phyloP scores from a whole-genome alignment of 1,284 basidiomycete genomes.

The Rhodotorula sp. region DNA sequence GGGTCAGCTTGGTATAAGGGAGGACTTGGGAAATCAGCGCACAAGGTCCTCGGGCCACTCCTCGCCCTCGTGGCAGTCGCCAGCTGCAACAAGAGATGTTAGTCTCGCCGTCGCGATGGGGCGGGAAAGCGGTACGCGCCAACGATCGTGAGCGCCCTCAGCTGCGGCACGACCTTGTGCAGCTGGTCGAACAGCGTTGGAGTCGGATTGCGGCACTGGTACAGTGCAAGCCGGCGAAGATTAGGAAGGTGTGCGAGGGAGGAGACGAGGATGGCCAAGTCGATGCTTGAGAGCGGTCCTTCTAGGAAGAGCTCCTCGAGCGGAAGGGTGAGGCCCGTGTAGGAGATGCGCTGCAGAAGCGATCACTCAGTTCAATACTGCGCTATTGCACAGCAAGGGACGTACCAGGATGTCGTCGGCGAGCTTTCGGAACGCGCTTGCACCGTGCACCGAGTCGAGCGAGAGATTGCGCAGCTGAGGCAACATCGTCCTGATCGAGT shows the following conservation, averaged over 20 bases:
- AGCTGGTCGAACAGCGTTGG: constrained; percentile 27
- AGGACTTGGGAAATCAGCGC: neutral
- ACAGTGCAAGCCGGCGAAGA: constrained; percentile 32
- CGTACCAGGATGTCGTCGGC: constrained; percentile 27
- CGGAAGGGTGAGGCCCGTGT: constrained; percentile 6
- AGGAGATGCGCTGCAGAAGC: constrained; percentile 2
- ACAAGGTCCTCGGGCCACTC: neutral
- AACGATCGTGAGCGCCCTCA: constrained; percentile 28
- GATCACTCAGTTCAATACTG: neutral
- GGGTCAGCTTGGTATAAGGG: neutral
- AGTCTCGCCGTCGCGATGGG: too few relatives aligned
- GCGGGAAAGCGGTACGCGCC: constrained; percentile 5
- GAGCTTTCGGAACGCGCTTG: constrained; percentile 13
- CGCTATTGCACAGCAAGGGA: neutral
- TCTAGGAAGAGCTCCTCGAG: constrained; percentile 41
- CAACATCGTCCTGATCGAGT: constrained; percentile 15
- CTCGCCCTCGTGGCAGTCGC: neutral
- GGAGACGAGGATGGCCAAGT: constrained; percentile 19
- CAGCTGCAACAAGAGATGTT: neutral
- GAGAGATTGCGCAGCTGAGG: constrained; percentile 25
- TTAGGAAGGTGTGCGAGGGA: constrained; percentile 17
- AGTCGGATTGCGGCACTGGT: constrained; percentile 27
- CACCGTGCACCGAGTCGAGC: constrained; percentile 36
- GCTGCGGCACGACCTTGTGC: neutral
- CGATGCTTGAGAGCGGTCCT: constrained; percentile 7